phyloP scores from a whole-genome alignment of 768 basidiomycete species.

The Phylloporus scabripes region DNA sequence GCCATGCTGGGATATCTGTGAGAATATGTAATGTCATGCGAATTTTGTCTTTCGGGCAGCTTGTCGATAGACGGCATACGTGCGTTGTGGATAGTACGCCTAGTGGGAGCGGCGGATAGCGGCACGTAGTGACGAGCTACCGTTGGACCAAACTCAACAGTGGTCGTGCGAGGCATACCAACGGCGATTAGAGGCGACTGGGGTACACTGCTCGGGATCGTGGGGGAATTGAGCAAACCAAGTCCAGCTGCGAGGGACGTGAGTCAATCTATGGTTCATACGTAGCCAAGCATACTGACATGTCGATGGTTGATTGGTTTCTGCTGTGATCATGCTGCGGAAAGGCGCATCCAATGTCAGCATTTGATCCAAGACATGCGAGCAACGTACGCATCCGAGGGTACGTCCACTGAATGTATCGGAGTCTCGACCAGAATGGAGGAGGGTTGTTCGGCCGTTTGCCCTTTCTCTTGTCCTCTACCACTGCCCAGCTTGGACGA shows the following conservation, averaged over 20 bases:
- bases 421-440: constrained; percentile 1
- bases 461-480: constrained; percentile 4
- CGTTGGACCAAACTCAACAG: constrained; percentile 48
- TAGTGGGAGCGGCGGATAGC: constrained; percentile 25
- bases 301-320: not conserved
- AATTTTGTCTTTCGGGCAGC: constrained; percentile 3
- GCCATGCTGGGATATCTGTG: constrained; percentile 12
- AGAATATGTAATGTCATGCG: constrained; percentile 8
- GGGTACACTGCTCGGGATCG: constrained; percentile 1
- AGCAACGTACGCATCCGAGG: constrained; percentile 8
- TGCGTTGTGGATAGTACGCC: constrained; percentile 17
- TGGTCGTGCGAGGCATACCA: constrained; percentile 39
- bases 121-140: constrained; percentile 25
- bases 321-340: constrained; percentile 33
- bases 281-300: constrained; percentile 8
- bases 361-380: not conserved
- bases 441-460: not conserved
- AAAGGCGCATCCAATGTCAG: constrained; percentile 14
- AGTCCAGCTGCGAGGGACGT: constrained; percentile 8
- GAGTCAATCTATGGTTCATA: not conserved
- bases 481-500: constrained; percentile 4
- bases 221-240: constrained; percentile 1
- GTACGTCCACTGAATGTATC: not conserved
- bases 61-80: constrained; percentile 5
- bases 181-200: constrained; percentile 1